Percentiles rank a stretch among this genome's conserved stretches.
phyloP scores from a whole-genome alignment of 2,329 filamentous ascomycete genomes.

The Pseudopithomyces chartarum region DNA sequence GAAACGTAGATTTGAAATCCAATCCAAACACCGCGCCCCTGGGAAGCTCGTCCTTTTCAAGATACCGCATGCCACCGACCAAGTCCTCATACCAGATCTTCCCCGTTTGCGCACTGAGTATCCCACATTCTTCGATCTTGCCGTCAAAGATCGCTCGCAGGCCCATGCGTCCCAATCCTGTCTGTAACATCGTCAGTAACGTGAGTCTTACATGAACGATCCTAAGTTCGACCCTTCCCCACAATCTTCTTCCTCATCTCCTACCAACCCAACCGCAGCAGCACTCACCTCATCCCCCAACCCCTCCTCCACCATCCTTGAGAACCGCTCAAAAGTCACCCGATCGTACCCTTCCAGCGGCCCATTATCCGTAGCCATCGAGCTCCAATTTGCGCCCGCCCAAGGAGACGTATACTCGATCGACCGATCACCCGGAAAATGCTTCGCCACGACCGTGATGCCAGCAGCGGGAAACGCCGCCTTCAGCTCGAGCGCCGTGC shows the following conservation, averaged over 20 bases:
- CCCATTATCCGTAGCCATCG: slow-evolving; percentile 48
- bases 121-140: slow-evolving; percentile 35
- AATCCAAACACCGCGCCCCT: slow-evolving; percentile 44
- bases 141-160: slow-evolving; percentile 39
- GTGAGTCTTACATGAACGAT: too few relatives aligned
- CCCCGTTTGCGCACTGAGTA: slow-evolving; percentile 44
- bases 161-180: slow-evolving; percentile 15
- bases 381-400: slow-evolving; percentile 82
- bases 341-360: slow-evolving; percentile 37
- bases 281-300: slow-evolving; percentile 34
- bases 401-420: slow-evolving; percentile 89
- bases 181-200: background rate
- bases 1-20: slow-evolving; percentile 43
- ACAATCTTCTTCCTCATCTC: too few relatives aligned
- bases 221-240: too few relatives aligned
- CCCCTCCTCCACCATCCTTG: slow-evolving; percentile 24
- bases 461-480: slow-evolving; percentile 57
- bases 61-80: slow-evolving; percentile 41
- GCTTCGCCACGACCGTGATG: slow-evolving; percentile 78
- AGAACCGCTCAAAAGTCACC: slow-evolving; percentile 37
- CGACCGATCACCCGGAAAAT: slow-evolving; percentile 93
- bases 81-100: slow-evolving; percentile 51
- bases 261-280: slow-evolving; percentile 26
- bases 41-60: slow-evolving; percentile 39
- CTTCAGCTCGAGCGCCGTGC: slow-evolving; percentile 66